Conservation (phyloP, 1,284 basidiomycete species). For the Apiotrichum mycotoxinovorans region DNA sequence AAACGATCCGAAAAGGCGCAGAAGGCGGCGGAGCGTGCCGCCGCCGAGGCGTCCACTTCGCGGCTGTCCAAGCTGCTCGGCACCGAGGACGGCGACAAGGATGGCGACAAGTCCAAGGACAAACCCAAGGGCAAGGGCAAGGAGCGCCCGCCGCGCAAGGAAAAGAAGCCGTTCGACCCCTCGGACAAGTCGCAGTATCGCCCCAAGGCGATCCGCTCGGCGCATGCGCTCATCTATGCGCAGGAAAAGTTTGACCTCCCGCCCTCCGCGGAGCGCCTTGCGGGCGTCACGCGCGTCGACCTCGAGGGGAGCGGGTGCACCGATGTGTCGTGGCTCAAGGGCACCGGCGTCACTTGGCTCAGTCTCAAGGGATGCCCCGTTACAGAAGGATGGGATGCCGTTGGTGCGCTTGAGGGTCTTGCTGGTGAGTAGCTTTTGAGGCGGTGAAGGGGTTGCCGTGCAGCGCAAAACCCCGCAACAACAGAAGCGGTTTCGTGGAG, state of each 20-base stretch:
- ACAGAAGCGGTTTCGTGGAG: too few species aligned
- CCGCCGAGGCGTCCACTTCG: background rate
- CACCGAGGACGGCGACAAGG: background rate
- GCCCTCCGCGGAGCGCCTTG: constrained; percentile 27
- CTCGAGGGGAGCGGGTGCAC: constrained; percentile 33
- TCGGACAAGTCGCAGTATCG: constrained; percentile 22
- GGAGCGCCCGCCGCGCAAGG: background rate
- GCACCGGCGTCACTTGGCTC: constrained; percentile 39
- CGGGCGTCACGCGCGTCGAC: constrained; percentile 37
- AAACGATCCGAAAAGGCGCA: constrained; percentile 23
- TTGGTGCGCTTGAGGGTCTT: constrained; percentile 32
- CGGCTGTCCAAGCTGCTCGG: constrained; percentile 3
- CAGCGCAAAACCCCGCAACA: too few species aligned
- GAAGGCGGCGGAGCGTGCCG: background rate
- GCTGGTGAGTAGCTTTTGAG: constrained; percentile 26
- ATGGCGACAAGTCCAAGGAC: constrained; percentile 5
- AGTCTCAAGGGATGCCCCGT: constrained; percentile 38
- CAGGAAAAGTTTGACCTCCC: constrained; percentile 33
- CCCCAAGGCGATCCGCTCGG: constrained; percentile 41
- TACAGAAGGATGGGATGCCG: constrained; percentile 36
- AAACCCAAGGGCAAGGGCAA: background rate
- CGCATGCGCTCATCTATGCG: constrained; percentile 37
- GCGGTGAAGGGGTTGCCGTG: background rate
- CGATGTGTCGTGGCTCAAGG: constrained; percentile 38
- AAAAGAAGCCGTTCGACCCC: constrained; percentile 7